phyloP scores from a whole-genome alignment of 148 eudicot genomes.

The Rhododendron simsii region DNA sequence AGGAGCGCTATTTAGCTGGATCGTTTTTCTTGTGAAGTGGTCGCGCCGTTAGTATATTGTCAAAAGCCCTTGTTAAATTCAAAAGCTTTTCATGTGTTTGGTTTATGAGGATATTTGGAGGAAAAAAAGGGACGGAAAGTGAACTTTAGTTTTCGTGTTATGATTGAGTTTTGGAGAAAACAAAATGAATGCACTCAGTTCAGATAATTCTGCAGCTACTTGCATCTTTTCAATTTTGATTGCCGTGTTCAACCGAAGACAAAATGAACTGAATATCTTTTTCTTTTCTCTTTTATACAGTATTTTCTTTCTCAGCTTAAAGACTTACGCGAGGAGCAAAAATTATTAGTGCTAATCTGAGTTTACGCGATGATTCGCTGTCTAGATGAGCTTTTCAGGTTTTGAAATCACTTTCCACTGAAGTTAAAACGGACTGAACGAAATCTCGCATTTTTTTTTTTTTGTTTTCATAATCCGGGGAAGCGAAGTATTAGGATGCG shows the following conservation, averaged over 20 bases:
- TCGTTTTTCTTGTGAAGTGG: background rate
- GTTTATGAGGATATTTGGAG: background rate
- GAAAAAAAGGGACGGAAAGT: background rate
- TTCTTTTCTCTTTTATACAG: background rate
- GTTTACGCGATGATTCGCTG: background rate
- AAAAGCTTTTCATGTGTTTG: background rate
- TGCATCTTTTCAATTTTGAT: background rate
- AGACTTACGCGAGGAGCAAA: background rate
- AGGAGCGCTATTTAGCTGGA: background rate
- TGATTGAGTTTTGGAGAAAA: background rate
- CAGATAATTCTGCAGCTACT: background rate
- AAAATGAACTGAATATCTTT: background rate
- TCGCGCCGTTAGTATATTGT: background rate
- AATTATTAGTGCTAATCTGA: background rate
- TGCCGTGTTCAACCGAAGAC: background rate
- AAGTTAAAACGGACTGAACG: background rate
- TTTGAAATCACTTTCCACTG: background rate
- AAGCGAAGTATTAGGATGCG: background rate
- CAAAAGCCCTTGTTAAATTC: background rate
- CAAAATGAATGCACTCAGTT: background rate
- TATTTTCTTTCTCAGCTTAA: background rate
- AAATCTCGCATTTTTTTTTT: background rate
- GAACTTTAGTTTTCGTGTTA: background rate
- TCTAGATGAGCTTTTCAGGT: background rate
- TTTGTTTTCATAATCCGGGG: background rate